Percentiles rank a stretch among this genome's conserved stretches.
Evolutionary conservation across 768 basidiomycete genomes (phyloP).

Genomic region (Dioszegia aurantiaca): DNA sequence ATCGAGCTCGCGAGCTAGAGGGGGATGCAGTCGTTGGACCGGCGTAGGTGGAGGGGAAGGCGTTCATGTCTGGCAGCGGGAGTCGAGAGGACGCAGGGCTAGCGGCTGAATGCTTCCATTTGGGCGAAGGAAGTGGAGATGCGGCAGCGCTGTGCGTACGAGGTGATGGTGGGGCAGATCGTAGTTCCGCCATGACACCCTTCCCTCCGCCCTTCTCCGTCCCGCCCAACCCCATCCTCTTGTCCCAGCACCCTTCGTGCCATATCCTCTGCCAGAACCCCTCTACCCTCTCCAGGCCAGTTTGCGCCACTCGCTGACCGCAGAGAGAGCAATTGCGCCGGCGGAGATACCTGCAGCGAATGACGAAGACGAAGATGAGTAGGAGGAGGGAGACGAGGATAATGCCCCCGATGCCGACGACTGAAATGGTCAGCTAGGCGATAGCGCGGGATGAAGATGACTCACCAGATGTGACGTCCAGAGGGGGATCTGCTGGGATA

Average conservation of each 20-base stretch:
- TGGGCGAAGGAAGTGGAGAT: not conserved
- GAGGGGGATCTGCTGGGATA: not conserved
- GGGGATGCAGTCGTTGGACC: not conserved
- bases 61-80: not conserved
- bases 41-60: too few species aligned
- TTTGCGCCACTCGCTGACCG: not conserved
- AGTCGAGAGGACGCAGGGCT: not conserved
- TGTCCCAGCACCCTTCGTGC: conserved; percentile 5
- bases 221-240: not conserved
- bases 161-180: not conserved
- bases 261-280: conserved; percentile 14
- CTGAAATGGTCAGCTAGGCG: conserved; percentile 1
- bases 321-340: conserved; percentile 2
- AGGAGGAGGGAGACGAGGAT: conserved; percentile 3
- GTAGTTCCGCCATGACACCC: too few species aligned
- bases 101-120: too few species aligned
- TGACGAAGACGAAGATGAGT: conserved; percentile 2
- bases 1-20: too few species aligned
- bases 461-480: not conserved
- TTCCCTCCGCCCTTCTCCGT: not conserved
- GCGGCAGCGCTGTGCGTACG: not conserved
- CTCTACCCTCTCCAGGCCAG: conserved; percentile 3
- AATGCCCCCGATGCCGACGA: conserved; percentile 6
- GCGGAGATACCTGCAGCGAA: conserved; percentile 11
- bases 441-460: not conserved